Base-by-base conservation (phyloP, 768 basidiomycete species). In the Calocybe indica region DNA sequence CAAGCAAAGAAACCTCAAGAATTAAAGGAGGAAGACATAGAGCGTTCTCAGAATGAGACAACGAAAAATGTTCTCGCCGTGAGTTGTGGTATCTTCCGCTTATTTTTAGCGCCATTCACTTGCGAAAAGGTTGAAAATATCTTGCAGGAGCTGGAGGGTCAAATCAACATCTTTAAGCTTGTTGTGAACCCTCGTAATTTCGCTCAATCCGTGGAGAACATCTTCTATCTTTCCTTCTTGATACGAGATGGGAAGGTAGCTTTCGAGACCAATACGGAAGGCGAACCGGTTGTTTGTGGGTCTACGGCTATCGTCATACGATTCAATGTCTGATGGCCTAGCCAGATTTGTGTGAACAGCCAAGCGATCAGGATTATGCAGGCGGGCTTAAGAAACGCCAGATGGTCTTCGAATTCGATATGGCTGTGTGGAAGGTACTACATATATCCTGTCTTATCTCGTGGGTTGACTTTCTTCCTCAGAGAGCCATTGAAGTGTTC, bases 201-300 rank as follows among this genome's bases (percentile, higher is more conserved):
- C 59, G 87, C 85, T 0, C 95, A 99, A 61, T 91, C 89, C 0
- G 92, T 98, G 10, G 96, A 99, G 67, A 99, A 99, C 62, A 72
- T 95, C 15, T 98, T 99, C 63, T 93, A 96, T 59, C 74, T 95
- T 2, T 92, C 91, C 0, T 98, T 99, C 68, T 74, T 96, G 52
- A 88, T 96, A 40, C 78, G 88, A 30, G 89, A 94, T 53, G 92
- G 87, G 2, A 78, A 80, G 58, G 89, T 83, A 49, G 84, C 85
- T 8, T 71, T 90, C 29, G 85, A 92, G 53, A 75, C 78, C 5
- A 70, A 76, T 31, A 71, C 79, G 6, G 72, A 85, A 1, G 86
- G 83, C 1, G 83, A 89, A 56, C 85, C 90, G 6, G 61, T 83
- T 13, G 80, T 94, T 40, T 85, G 91, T 92, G 59, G 53, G 84